These are phyloP conservation scores for Saksenaea oblongispora DNA, from an alignment of 371 early-diverging fungal species.

Conservation along the genomic window DNA sequence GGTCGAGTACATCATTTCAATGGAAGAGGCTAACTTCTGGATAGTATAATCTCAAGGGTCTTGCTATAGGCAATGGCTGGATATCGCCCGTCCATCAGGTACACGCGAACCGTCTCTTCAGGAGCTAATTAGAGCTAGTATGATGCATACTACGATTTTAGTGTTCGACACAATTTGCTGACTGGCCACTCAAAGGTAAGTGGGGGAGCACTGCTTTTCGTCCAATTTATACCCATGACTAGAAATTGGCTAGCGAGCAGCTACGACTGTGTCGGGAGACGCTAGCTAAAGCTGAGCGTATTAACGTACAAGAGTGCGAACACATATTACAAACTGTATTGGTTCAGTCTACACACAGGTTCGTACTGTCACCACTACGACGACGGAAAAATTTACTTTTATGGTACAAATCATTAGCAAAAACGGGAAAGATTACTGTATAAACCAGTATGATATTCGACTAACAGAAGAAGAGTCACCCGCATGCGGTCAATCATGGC, in stretches of 20 bases:
- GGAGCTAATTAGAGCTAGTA: conserved; percentile 36
- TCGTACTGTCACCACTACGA: conserved; percentile 2
- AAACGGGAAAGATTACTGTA: conserved; percentile 45
- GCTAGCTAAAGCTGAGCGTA: conserved; percentile 16
- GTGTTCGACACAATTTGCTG: conserved; percentile 43
- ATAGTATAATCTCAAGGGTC: conserved; percentile 64
- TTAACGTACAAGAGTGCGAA: conserved; percentile 35
- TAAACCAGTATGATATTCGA: conserved; percentile 86
- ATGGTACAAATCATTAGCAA: conserved; percentile 6
- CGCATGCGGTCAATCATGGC: conserved; percentile 79
- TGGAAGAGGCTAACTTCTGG: neutral
- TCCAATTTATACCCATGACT: neutral
- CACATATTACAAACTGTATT: conserved; percentile 27
- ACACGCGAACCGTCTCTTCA: conserved; percentile 7
- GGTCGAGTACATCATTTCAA: neutral
- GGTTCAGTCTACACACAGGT: conserved; percentile 35
- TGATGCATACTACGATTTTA: conserved; percentile 54
- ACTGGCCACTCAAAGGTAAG: conserved; percentile 38
- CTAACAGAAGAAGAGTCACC: conserved; percentile 58
- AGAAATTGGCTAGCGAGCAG: conserved; percentile 19
- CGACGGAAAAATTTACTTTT: neutral
- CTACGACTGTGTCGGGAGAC: conserved; percentile 25
- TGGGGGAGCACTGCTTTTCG: neutral
- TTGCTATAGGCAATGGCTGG: conserved; percentile 90
- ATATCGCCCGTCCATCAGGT: conserved; percentile 80